Evolutionary conservation across 1,284 basidiomycete species (phyloP).

Genomic region (Phylloboletellus chloephorus): DNA sequence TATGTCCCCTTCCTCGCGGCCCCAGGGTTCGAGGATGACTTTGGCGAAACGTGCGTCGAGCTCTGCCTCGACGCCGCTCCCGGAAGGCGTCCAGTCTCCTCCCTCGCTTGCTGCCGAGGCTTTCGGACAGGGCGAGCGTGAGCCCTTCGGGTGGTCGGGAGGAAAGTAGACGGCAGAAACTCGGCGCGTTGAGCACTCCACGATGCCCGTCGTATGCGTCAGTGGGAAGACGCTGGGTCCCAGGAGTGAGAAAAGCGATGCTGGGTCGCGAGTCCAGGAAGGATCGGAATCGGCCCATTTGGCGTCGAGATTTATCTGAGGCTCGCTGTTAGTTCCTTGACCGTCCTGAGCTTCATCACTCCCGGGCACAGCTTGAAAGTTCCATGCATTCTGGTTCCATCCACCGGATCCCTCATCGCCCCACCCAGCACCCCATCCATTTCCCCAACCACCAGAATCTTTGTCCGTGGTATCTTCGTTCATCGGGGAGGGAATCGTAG

Average conservation of each 20-base stretch:
- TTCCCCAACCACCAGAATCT: slow-evolving; percentile 6
- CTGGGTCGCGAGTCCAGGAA: slow-evolving; percentile 26
- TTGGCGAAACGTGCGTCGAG: slow-evolving; percentile 44
- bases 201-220: slow-evolving; percentile 47
- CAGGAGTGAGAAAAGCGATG: slow-evolving; percentile 35
- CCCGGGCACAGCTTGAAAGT: slow-evolving; percentile 7
- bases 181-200: slow-evolving; percentile 47
- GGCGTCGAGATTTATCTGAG: neutral
- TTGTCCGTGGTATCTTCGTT: neutral
- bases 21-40: slow-evolving; percentile 54
- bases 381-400: slow-evolving; percentile 17
- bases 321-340: slow-evolving; percentile 6
- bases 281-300: slow-evolving; percentile 17
- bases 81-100: slow-evolving; percentile 24
- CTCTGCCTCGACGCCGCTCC: slow-evolving; percentile 45
- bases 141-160: slow-evolving; percentile 12
- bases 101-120: neutral
- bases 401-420: slow-evolving; percentile 7
- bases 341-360: slow-evolving; percentile 10
- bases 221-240: slow-evolving; percentile 44
- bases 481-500: neutral
- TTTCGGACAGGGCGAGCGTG: neutral
- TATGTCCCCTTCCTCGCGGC: slow-evolving; percentile 38
- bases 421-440: slow-evolving; percentile 6
- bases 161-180: slow-evolving; percentile 34